Conservation (phyloP, 176 grass and related monocot genomes). For the Eremochloa ophiuroides region DNA sequence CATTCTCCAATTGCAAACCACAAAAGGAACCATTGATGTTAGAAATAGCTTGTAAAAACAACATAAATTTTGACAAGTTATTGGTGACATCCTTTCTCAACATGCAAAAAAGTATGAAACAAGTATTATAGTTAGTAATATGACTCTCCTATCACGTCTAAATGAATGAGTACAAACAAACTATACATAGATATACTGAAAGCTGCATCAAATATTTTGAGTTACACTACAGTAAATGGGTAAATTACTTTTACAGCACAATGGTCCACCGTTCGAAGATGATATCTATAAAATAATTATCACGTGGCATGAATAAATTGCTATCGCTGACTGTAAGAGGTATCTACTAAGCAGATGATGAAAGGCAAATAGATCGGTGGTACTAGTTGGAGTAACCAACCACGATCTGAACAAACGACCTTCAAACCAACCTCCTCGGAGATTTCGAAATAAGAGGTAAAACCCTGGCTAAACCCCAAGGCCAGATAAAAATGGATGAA, state of each 20-base stretch:
- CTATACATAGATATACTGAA: not conserved
- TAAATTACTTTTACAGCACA: not conserved
- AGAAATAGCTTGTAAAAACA: not conserved
- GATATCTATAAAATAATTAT: not conserved
- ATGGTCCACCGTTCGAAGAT: not conserved
- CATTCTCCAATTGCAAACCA: not conserved
- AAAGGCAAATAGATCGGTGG: not conserved
- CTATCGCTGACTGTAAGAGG: not conserved
- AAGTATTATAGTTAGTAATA: not conserved
- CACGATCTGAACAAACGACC: not conserved
- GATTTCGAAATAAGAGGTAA: not conserved
- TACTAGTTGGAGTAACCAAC: not conserved
- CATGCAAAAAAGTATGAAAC: not conserved
- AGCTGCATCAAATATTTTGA: not conserved
- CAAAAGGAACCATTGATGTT: not conserved
- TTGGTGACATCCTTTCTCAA: not conserved
- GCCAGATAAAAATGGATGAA: not conserved
- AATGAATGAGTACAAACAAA: not conserved
- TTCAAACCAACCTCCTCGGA: not conserved
- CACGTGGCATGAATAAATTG: not conserved
- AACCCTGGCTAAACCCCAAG: slow-evolving; percentile 22
- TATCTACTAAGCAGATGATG: not conserved
- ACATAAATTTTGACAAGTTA: not conserved
- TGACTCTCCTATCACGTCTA: not conserved
- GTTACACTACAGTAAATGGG: not conserved